Conservation (phyloP, 305 asterid species). For the Coffea humblotiana region DNA sequence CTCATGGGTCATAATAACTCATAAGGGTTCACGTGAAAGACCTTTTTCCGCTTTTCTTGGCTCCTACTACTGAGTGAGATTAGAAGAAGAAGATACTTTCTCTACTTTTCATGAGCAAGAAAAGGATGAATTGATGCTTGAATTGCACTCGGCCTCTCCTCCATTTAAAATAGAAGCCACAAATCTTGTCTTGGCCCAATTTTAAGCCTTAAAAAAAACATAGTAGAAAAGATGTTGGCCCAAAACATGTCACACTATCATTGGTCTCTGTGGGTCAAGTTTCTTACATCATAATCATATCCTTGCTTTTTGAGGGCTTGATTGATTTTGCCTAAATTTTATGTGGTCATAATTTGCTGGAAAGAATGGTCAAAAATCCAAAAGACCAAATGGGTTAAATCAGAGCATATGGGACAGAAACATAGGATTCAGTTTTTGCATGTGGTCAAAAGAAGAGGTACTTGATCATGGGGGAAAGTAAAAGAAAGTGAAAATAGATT, state of each 20-base stretch:
- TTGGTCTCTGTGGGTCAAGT: slow-evolving; percentile 9
- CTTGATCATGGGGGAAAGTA: slow-evolving; percentile 2
- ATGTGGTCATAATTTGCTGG: not conserved
- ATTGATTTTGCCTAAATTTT: slow-evolving; percentile 2
- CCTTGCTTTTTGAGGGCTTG: not conserved
- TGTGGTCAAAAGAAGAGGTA: slow-evolving; percentile 17
- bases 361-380: slow-evolving; percentile 8
- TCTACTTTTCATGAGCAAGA: slow-evolving; percentile 18
- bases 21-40: slow-evolving; percentile 22
- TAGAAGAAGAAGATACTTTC: slow-evolving; percentile 1
- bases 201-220: not conserved
- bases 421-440: slow-evolving; percentile 17
- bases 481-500: not conserved
- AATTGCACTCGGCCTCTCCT: not conserved
- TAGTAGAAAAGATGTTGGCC: not conserved
- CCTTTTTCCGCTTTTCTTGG: slow-evolving; percentile 1
- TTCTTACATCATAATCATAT: not conserved
- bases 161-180: not conserved
- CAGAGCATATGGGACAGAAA: not conserved
- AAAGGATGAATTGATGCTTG: not conserved
- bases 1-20: not conserved
- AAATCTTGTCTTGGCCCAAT: slow-evolving; percentile 7
- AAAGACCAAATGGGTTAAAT: not conserved
- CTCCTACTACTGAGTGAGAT: not conserved
- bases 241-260: slow-evolving; percentile 8